These are phyloP conservation scores for Chaetothyriales sp. DNA, from an alignment of 2,329 filamentous ascomycete genomes.

Conservation along the genomic window DNA sequence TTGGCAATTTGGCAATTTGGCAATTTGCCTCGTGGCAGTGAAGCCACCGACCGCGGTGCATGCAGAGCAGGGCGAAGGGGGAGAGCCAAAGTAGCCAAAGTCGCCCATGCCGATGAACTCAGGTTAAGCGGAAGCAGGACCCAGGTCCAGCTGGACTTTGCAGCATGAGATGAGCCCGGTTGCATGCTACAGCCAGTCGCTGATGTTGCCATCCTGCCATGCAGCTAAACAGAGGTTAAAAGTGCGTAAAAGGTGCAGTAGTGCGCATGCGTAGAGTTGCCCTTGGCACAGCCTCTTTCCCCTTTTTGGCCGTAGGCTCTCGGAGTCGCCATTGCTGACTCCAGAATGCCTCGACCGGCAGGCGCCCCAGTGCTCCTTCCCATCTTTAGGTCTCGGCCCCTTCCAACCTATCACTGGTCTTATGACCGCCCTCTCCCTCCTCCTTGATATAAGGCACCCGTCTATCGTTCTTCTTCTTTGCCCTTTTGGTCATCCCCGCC, in stretches of 20 bases:
- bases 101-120: slow-evolving; percentile 48
- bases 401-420: slow-evolving; percentile 13
- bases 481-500: slow-evolving; percentile 15
- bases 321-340: slow-evolving; percentile 10
- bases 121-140: slow-evolving; percentile 42
- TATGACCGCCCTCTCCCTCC: slow-evolving; percentile 8
- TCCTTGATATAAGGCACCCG: slow-evolving; percentile 17
- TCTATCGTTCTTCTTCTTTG: slow-evolving; percentile 35
- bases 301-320: slow-evolving; percentile 2
- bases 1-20: no score
- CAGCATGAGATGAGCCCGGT: neutral
- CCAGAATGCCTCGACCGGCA: slow-evolving; percentile 1
- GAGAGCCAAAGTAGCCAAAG: slow-evolving; percentile 22
- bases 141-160: neutral
- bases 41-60: neutral
- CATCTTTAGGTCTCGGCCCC: slow-evolving; percentile 12
- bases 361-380: slow-evolving; percentile 10
- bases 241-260: slow-evolving; percentile 1
- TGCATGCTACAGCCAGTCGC: slow-evolving; percentile 5
- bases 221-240: slow-evolving; percentile 1
- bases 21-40: neutral
- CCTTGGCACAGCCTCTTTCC: slow-evolving; percentile 1
- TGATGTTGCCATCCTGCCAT: neutral
- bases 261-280: slow-evolving; percentile 2
- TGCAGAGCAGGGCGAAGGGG: slow-evolving; percentile 23